A percentile compares a stretch with the other conserved stretches of the same genome.
phyloP scores from a whole-genome alignment of 306 rosid species.

The Urtica urens region DNA sequence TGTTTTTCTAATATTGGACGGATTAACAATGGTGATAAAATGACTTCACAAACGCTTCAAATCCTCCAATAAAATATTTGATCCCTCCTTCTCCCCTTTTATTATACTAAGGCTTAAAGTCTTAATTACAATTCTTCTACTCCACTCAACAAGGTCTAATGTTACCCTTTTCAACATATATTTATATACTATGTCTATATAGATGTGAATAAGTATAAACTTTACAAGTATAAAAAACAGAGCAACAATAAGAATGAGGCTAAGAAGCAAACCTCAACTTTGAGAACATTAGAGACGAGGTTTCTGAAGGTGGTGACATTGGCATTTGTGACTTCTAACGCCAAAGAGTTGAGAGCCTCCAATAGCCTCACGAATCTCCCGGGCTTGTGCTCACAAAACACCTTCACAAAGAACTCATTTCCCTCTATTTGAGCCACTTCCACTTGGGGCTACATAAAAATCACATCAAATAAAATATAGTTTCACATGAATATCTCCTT shows the following conservation, averaged over 20 bases:
- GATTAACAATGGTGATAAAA: too few species aligned
- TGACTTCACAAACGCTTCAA: too few species aligned
- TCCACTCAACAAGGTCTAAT: background rate
- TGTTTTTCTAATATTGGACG: too few species aligned
- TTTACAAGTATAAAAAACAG: background rate
- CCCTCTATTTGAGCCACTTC: slow-evolving; percentile 78
- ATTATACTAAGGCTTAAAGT: background rate
- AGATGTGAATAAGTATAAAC: background rate
- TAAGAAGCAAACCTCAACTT: slow-evolving; percentile 85
- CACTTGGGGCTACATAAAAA: slow-evolving; percentile 59
- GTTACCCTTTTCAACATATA: background rate
- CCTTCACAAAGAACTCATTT: slow-evolving; percentile 72
- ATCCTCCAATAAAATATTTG: too few species aligned
- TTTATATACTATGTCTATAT: background rate
- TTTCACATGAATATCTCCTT: background rate
- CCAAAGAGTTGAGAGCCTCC: slow-evolving; percentile 69
- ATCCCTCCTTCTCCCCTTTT: too few species aligned
- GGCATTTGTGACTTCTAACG: slow-evolving; percentile 67
- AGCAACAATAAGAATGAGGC: background rate
- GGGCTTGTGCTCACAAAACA: slow-evolving; percentile 67
- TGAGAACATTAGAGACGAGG: slow-evolving; percentile 72
- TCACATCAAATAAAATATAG: background rate
- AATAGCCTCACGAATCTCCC: slow-evolving; percentile 75
- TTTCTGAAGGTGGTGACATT: slow-evolving; percentile 72
- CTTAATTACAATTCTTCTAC: too few species aligned